Evolutionary conservation across 2,329 filamentous ascomycete genomes (phyloP), one percentile per base, ranked within the genome.

Genomic region (Macrophomina phaseolina): DNA sequence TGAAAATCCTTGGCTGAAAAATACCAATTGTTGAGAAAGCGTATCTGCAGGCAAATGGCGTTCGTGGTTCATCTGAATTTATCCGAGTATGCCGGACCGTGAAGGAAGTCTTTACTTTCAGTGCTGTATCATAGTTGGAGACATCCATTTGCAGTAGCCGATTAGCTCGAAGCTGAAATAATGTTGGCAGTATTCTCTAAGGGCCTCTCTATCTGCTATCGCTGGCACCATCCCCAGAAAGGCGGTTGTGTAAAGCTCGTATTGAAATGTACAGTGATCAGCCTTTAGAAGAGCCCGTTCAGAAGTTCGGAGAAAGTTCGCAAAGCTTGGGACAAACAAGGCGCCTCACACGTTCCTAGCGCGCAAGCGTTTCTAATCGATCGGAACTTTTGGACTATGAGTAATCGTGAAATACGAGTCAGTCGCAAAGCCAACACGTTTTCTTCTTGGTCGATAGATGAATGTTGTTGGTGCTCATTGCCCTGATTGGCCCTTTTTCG

Each of bases 1-100:
- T 78, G 56, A 77, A 75, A 67, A 70, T 80, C 46, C 69, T 80
- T 23, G 78, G 77, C 28, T 79, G 71, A 75, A 16, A 16, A 12
- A 18, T 9, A 6, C 1, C 34, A 6, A 65, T 48, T 34, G 42
- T 7, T 7, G 8, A 32, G 16, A 61, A 4, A 61, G 30, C 7
- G 34, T 34, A 23, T 46, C 40, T 9, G 30, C 42, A 34, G 4
- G 16, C 46, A 62, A 23, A 12, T 23, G 45, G 58, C 42, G 45
- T 16, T 49, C 30, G 58, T 40, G 30, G 42, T 23, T 23, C 12
- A 11, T 28, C 9, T 46, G 40, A 28, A n/a, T 8, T 16, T 48
- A n/a, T 36, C 18, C 12, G 18, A 34, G 30, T 4, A 61, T 46
- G 5, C 1, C 30, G 1, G 12, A 7, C 4, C 30, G 4, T 53